Evolutionary conservation across 202 grass and related monocot genomes (phyloP), one percentile per base, ranked within the genome.

Genomic region (Miscanthus sacchariflorus): DNA sequence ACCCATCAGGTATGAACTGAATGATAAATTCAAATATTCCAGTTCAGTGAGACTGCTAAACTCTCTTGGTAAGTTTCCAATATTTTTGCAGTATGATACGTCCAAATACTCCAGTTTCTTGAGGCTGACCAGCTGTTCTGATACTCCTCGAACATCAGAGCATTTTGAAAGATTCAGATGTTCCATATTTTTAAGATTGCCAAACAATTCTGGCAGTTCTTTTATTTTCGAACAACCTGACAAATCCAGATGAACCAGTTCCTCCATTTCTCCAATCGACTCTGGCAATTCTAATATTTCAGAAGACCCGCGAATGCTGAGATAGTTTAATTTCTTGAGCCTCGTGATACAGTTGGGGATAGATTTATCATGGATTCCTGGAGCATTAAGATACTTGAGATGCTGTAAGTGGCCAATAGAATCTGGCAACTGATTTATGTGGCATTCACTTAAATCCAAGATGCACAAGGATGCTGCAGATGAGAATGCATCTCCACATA

Each of bases 141-240:
- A 81, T 52, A 38, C 56, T 63, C 36, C 59, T 18, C 5, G 24
- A 52, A 81, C 44, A 21, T 33, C 10, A 52, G 40, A 67, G 5
- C 78, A 81, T 11, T 25, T 66, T 39, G 85, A 88, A 11, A 76
- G 9, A 76, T 84, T 27, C 7, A 84, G 58, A 61, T 84, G 72
- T 4, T 25, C 43, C 59, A 85, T 18, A 9, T 54, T 69, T 85
- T 24, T 76, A 3, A 84, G 83, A 5, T 50, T 24, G 0, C 28
- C 21, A 25, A 77, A 54, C 0, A 17, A 68, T 77, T 84, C 17
- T 66, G 82, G 71, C 17, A 75, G n/a, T 76, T 65, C 2, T 33
- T 23, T 0, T 11, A 84, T 44, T 64, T 3, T 6, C 0, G 0
- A 49, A 48, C 82, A 84, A 10, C 58, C 82, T 67, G 82, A 84